Evolutionary conservation across 1,284 basidiomycete species (phyloP).

Genomic region (Erythrobasidium hasegawianum): DNA sequence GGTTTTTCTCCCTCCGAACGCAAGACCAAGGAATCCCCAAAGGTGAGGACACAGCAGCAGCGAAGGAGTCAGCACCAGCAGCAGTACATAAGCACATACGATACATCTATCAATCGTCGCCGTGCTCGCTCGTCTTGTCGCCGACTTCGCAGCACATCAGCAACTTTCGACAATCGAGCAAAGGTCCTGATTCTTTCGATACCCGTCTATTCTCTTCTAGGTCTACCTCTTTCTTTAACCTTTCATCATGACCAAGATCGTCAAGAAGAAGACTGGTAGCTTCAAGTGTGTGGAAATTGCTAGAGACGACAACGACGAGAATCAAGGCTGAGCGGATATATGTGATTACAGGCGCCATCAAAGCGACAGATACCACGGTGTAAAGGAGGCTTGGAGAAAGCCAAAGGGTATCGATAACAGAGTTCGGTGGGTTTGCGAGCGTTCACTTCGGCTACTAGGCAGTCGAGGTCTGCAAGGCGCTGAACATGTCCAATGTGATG

Average conservation of each 20-base stretch:
- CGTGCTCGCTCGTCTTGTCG: no score
- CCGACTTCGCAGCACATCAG: no score
- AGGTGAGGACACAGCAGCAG: no score
- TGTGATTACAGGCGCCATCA: constrained; percentile 73
- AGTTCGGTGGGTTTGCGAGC: constrained; percentile 6
- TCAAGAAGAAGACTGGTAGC: constrained; percentile 92
- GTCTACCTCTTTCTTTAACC: constrained; percentile 1
- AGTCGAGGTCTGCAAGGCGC: no score
- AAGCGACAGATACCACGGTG: constrained; percentile 89
- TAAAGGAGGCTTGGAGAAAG: constrained; percentile 93
- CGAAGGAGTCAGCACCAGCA: no score
- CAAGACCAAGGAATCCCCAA: no score
- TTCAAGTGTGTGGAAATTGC: constrained; percentile 67
- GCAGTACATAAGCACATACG: no score
- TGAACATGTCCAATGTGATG: no score
- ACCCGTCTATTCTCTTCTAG: not conserved
- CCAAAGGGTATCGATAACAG: constrained; percentile 49
- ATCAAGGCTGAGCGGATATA: not conserved
- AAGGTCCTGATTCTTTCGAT: not conserved
- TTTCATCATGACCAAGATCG: constrained; percentile 12
- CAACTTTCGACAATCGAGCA: no score
- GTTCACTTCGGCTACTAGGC: no score
- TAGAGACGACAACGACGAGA: not conserved
- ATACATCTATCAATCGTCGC: no score
- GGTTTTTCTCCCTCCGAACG: no score